phyloP scores from a whole-genome alignment of 2,329 filamentous ascomycete genomes.

The Elsinoe necatrix region DNA sequence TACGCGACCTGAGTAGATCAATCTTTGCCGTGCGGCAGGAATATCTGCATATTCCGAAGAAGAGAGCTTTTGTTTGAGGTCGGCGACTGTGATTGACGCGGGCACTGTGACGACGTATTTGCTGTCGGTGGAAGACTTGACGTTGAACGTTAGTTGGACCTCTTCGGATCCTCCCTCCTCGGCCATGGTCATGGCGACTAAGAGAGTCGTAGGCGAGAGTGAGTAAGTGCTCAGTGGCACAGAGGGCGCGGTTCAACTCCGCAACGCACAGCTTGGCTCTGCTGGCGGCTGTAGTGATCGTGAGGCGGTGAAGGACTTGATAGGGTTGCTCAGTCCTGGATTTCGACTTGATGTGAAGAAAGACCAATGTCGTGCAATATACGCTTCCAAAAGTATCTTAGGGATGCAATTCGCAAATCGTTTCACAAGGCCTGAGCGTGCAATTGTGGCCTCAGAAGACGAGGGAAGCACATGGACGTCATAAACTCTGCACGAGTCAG shows the following conservation, averaged over 20 bases:
- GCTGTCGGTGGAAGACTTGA: slow-evolving; percentile 90
- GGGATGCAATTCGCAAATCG: background rate
- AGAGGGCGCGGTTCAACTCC: background rate
- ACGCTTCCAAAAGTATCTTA: background rate
- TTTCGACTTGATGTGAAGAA: no score
- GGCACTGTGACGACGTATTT: slow-evolving; percentile 76
- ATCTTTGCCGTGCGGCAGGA: slow-evolving; percentile 75
- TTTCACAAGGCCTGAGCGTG: background rate
- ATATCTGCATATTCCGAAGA: slow-evolving; percentile 76
- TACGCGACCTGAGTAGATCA: slow-evolving; percentile 96
- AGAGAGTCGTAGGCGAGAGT: background rate
- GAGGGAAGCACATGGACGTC: slow-evolving; percentile 13
- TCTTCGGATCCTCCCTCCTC: slow-evolving; percentile 44
- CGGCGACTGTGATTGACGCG: slow-evolving; percentile 65
- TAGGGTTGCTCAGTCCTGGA: no score
- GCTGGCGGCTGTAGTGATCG: no score
- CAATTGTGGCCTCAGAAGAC: background rate
- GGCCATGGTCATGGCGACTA: slow-evolving; percentile 48
- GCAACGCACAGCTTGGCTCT: no score
- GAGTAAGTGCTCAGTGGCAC: background rate
- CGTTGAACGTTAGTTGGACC: slow-evolving; percentile 82
- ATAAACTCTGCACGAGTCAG: slow-evolving; percentile 9
- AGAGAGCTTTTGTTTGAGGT: slow-evolving; percentile 84
- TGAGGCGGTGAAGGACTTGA: no score
- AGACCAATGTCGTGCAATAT: no score